Percentiles rank a stretch among this genome's conserved stretches.
Evolutionary conservation across 2,329 filamentous ascomycete genomes (phyloP).

Genomic region (Fusarium torulosum): DNA sequence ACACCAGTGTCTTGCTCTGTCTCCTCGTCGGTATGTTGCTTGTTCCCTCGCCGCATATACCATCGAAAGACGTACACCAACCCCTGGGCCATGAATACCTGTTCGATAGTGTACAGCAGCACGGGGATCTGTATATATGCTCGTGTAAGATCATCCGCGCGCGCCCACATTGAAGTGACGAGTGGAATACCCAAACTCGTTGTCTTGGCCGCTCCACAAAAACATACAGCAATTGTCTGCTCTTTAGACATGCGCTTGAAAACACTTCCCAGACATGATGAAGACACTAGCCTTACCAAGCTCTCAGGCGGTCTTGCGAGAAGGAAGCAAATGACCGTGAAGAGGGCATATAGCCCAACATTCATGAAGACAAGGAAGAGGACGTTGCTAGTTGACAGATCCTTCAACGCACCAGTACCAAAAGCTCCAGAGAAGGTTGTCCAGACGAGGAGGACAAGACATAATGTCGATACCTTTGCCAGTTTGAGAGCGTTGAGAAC

Average conservation of each 20-base stretch:
- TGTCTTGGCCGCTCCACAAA: slow-evolving; percentile 80
- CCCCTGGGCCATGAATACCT: slow-evolving; percentile 62
- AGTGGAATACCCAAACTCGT: slow-evolving; percentile 77
- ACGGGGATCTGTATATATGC: slow-evolving; percentile 73
- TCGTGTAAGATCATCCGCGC: slow-evolving; percentile 65
- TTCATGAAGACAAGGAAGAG: slow-evolving; percentile 77
- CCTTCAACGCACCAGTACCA: slow-evolving; percentile 70
- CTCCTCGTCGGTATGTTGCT: slow-evolving; percentile 44
- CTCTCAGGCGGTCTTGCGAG: slow-evolving; percentile 58
- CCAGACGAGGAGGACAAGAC: slow-evolving; percentile 65
- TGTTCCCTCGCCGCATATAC: slow-evolving; percentile 53
- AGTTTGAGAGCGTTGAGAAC: slow-evolving; percentile 66
- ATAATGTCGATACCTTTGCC: slow-evolving; percentile 62
- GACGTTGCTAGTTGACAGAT: slow-evolving; percentile 70
- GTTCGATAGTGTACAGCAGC: slow-evolving; percentile 71
- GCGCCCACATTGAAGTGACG: slow-evolving; percentile 74
- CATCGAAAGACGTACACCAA: slow-evolving; percentile 62
- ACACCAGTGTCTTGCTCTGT: slow-evolving; percentile 9
- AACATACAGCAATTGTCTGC: slow-evolving; percentile 77
- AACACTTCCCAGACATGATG: slow-evolving; percentile 50
- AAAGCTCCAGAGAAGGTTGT: slow-evolving; percentile 76
- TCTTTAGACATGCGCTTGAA: slow-evolving; percentile 66
- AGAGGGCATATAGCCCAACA: slow-evolving; percentile 71
- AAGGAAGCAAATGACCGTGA: slow-evolving; percentile 71
- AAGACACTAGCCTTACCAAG: slow-evolving; percentile 37